A percentile compares a stretch with the other conserved stretches of the same genome.
These are phyloP conservation scores for Chlorella sp. DNA, from an alignment of 139 green algal genomes.

Conservation along the genomic window DNA sequence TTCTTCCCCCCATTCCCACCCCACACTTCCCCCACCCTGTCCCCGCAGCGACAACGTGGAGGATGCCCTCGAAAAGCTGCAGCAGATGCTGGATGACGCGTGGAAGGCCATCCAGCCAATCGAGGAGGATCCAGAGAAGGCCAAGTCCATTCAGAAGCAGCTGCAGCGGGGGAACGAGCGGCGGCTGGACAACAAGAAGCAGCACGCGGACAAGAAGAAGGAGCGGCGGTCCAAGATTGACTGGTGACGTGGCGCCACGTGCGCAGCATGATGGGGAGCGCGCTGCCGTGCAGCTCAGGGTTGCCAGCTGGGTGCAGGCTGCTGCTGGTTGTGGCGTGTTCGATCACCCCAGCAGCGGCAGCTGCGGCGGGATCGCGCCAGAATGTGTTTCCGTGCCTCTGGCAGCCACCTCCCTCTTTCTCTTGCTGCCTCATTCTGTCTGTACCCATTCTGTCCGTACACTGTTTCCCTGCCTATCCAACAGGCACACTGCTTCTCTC, in stretches of 20 bases:
- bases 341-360: no score
- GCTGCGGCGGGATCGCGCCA: no score
- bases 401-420: no score
- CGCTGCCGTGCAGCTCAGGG: not conserved
- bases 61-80: conserved; percentile 90
- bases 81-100: conserved; percentile 84
- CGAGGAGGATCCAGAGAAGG: conserved; percentile 83
- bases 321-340: no score
- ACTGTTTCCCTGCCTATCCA: no score
- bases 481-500: no score
- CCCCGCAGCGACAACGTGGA: conserved; percentile 87
- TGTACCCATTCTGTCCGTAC: no score
- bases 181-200: conserved; percentile 81
- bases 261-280: not conserved
- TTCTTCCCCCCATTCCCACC: no score
- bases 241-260: conserved; percentile 35
- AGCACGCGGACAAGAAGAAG: conserved; percentile 80
- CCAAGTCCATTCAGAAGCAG: conserved; percentile 77
- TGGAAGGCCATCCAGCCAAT: conserved; percentile 77
- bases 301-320: not conserved
- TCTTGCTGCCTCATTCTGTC: no score
- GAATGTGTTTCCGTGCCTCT: no score
- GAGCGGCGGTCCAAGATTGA: conserved; percentile 76
- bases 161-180: conserved; percentile 82
- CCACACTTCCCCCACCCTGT: not conserved